Base-by-base conservation (phyloP, 768 basidiomycete species). In the Ramaria rubella region DNA sequence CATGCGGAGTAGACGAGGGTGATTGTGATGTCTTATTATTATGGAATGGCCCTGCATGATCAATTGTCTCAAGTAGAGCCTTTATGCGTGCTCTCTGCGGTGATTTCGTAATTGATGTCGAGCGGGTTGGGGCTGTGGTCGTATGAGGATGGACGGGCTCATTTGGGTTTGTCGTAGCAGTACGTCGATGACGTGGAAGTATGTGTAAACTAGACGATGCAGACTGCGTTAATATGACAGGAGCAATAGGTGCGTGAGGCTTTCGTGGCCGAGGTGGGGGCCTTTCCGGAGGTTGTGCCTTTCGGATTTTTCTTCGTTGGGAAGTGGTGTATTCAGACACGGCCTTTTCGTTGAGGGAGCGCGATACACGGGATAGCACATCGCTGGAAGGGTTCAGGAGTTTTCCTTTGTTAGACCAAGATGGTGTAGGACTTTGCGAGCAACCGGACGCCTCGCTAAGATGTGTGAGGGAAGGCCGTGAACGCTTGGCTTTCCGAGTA, bases 11-110 rank as follows among this genome's bases (percentile, higher is more conserved):
- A 11, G 46, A 48, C 1, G 31, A 33, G 29, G 17, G n/a, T 31
- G 49, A 33, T n/a, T n/a, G n/a, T 7, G 31, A n/a, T 51, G 19
- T 12, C 19, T 7, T 2, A 6, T 51, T 14, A n/a, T 17, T 34
- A 4, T 29, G 31, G 33, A 51, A 51, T 33, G 49, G 49, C 29
- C 21, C 43, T 11, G 43, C 55, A 9, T 30, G 43, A 24, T 45
- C 27, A 38, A 56, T 56, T n/a, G 40, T 45, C 26, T 56, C 24
- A 15, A 56, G 40, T 9, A 56, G 31, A 7, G 55, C 55, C n/a
- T 56, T 56, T 21, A 56, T 30, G 21, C 55, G 55, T 48, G n/a
- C 55, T 45, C 48, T 56, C 17, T 29, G 29, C 24, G 55, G 55
- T 1, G 55, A 56, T 9, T 48, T 30, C 19, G 43, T 56, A 26